These are phyloP conservation scores for Suillus cothurnatus DNA, from an alignment of 768 basidiomycete species.

Conservation along the genomic window DNA sequence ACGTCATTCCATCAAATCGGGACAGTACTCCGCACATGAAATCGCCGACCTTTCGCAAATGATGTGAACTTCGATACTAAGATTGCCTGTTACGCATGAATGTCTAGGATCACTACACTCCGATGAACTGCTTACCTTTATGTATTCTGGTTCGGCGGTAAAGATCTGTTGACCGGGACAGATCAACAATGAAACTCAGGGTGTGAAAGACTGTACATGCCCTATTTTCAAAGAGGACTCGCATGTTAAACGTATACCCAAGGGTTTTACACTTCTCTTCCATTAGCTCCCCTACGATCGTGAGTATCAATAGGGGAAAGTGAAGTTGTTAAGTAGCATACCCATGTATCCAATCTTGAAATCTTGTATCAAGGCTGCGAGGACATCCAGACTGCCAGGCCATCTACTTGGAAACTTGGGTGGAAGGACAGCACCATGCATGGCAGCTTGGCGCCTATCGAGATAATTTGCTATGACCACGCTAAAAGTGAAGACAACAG, in stretches of 20 bases:
- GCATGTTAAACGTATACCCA: slow-evolving; percentile 27
- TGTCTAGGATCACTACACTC: neutral
- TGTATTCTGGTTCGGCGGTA: slow-evolving; percentile 41
- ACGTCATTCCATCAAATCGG: slow-evolving; percentile 3
- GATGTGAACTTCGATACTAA: slow-evolving; percentile 39
- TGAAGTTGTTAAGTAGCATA: slow-evolving; percentile 19
- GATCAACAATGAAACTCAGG: neutral
- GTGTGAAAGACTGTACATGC: slow-evolving; percentile 11
- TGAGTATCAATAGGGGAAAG: neutral
- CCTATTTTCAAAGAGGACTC: slow-evolving; percentile 30
- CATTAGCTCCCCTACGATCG: slow-evolving; percentile 16
- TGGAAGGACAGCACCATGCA: slow-evolving; percentile 47
- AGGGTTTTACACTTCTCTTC: slow-evolving; percentile 16
- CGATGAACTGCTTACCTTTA: slow-evolving; percentile 32
- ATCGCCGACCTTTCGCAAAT: slow-evolving; percentile 37
- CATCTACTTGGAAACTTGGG: slow-evolving; percentile 40
- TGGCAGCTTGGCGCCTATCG: slow-evolving; percentile 43
- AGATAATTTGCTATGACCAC: slow-evolving; percentile 17
- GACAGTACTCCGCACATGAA: neutral
- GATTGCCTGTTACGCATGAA: slow-evolving; percentile 31
- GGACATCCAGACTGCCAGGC: slow-evolving; percentile 50
- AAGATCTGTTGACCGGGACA: slow-evolving; percentile 29
- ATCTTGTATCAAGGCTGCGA: slow-evolving; percentile 40
- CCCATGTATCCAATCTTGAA: slow-evolving; percentile 52
- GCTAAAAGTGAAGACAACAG: slow-evolving; percentile 20